Evolutionary conservation across 805 yeast species (phyloP), one percentile per base, ranked within the genome.

Genomic region (Monosporozyma aerobia): DNA sequence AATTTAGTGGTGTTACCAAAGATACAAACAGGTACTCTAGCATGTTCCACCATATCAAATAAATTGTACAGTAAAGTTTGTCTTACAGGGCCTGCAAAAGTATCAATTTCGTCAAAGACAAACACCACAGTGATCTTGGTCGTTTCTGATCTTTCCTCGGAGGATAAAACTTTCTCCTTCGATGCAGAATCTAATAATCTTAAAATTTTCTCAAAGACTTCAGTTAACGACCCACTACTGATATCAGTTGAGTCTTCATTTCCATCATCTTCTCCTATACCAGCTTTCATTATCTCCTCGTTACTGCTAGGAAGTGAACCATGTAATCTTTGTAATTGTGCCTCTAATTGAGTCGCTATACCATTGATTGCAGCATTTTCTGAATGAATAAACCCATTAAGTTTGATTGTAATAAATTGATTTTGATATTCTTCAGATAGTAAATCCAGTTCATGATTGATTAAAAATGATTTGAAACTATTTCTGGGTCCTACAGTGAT

Each of bases 11-110:
- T 83, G 11, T 85, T 69, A 1, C 98, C 97, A 47, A 94, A 67
- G 5, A 92, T 87, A 50, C 94, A 79, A 5, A 90, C 81, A 1
- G 97, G 95, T 2, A 79, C 74, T 19, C 81, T 76, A 46, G 81
- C 72, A 53, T 71, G 77, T 63, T 89, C 96, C 1, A 96, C 82
- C 60, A 90, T 74, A 61, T 94, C 98, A 64, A 94, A 87, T 45
- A 94, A 70, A 60, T 90, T 92, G 65, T 94, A 94, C 5, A 94
- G 69, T 49, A 94, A 72, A 0, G 96, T 86, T 66, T 94, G 99
- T 57, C 87, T 83, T 13, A 78, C 74, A 52, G 79, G 82, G 11
- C 73, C 72, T 0, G 96, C 83, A 69, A 85, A 94, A 40, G 76
- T 73, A 51, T 94, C 97, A 53, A 92, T 79, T 60, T 90, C 95